Evolutionary conservation across 306 rosid species (phyloP).

Genomic region (Vachellia collinsii): DNA sequence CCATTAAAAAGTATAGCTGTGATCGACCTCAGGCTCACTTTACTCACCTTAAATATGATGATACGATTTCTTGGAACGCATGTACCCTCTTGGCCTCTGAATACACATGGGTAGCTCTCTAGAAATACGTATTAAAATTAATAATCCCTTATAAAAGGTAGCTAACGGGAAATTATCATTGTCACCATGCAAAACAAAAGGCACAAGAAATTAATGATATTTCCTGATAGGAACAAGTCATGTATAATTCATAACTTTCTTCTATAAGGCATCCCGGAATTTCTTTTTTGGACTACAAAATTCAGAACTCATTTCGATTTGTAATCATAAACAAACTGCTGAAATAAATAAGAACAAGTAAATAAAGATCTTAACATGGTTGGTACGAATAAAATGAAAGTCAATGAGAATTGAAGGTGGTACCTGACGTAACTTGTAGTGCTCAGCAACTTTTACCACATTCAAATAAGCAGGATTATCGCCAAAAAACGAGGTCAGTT

Average conservation of each 20-base stretch:
- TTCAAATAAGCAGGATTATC: conserved; percentile 60
- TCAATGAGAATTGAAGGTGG: background rate
- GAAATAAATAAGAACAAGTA: background rate
- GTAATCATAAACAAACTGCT: background rate
- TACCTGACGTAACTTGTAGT: conserved; percentile 73
- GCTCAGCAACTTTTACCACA: conserved; percentile 59
- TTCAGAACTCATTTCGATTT: background rate
- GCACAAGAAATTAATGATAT: conserved; percentile 4
- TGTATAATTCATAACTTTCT: background rate
- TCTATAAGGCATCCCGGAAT: background rate
- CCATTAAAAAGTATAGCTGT: background rate
- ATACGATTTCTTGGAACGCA: conserved; percentile 69
- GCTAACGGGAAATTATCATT: background rate
- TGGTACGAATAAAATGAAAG: background rate
- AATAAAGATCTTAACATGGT: background rate
- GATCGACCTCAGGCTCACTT: conserved; percentile 34
- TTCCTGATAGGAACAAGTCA: conserved; percentile 5
- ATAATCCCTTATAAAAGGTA: conserved; percentile 1
- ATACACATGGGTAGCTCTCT: conserved; percentile 85
- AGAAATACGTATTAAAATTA: conserved; percentile 34
- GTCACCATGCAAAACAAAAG: conserved; percentile 3
- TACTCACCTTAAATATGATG: conserved; percentile 60
- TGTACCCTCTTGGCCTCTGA: conserved; percentile 78
- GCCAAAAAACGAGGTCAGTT: conserved; percentile 45
- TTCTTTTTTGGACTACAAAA: background rate